A percentile compares a stretch with the other conserved stretches of the same genome.
phyloP scores from a whole-genome alignment of 164 flowering plant genomes.

The Cinnamomum chago region DNA sequence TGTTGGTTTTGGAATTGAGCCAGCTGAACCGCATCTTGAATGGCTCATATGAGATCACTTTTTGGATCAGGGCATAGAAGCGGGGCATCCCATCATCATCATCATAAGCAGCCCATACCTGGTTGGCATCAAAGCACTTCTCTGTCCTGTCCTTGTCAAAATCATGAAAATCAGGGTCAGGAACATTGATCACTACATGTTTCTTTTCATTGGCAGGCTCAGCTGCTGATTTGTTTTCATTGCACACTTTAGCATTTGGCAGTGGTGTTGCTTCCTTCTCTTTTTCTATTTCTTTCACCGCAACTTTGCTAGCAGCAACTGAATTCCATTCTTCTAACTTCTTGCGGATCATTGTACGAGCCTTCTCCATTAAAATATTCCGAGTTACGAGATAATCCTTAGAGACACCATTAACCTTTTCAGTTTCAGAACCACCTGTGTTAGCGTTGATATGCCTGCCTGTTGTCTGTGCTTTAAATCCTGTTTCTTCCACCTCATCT shows the following conservation, averaged over 20 bases:
- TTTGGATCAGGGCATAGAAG: slow-evolving; percentile 60
- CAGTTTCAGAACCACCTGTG: slow-evolving; percentile 23
- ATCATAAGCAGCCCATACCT: slow-evolving; percentile 84
- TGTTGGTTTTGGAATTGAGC: slow-evolving; percentile 61
- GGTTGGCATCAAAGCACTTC: slow-evolving; percentile 51
- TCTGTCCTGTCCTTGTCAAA: slow-evolving; percentile 64
- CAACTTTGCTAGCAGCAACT: slow-evolving; percentile 11
- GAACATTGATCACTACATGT: slow-evolving; percentile 45
- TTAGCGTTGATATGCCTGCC: slow-evolving; percentile 10
- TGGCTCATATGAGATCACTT: slow-evolving; percentile 49
- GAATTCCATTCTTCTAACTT: slow-evolving; percentile 39
- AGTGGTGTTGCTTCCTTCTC: slow-evolving; percentile 7
- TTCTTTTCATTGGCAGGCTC: slow-evolving; percentile 21
- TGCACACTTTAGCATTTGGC: slow-evolving; percentile 9
- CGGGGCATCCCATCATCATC: slow-evolving; percentile 83
- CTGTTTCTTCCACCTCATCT: slow-evolving; percentile 17
- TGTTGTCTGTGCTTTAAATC: neutral
- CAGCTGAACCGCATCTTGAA: slow-evolving; percentile 65
- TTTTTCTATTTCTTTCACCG: slow-evolving; percentile 21
- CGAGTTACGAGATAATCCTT: slow-evolving; percentile 30
- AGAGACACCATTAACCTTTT: slow-evolving; percentile 17
- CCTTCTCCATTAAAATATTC: slow-evolving; percentile 52
- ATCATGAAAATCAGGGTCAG: slow-evolving; percentile 68
- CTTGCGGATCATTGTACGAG: slow-evolving; percentile 42
- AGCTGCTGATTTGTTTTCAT: slow-evolving; percentile 10